A percentile compares a stretch with the other conserved stretches of the same genome.
These are phyloP conservation scores for Apiotrichum montevideense DNA, from an alignment of 1,284 basidiomycete genomes.

Conservation along the genomic window DNA sequence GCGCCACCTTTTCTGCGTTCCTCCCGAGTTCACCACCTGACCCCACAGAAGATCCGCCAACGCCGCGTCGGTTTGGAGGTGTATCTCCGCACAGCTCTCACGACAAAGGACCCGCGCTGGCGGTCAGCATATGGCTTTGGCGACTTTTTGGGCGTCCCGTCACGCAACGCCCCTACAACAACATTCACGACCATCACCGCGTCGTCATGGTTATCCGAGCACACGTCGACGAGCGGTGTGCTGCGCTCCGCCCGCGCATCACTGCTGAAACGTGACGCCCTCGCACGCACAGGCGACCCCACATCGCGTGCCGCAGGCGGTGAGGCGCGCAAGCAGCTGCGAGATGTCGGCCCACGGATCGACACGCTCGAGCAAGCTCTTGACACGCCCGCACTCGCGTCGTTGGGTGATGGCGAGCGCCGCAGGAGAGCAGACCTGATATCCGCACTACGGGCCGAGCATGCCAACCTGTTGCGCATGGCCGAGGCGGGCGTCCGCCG, in stretches of 20 bases:
- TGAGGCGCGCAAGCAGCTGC: conserved; percentile 73
- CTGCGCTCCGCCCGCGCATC: conserved; percentile 73
- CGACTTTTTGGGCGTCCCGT: conserved; percentile 77
- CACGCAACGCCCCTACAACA: conserved; percentile 15
- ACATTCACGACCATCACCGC: conserved; percentile 56
- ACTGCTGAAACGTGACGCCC: conserved; percentile 76
- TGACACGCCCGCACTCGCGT: conserved; percentile 49
- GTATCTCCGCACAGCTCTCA: conserved; percentile 81
- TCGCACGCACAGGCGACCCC: conserved; percentile 67
- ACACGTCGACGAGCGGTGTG: conserved; percentile 64
- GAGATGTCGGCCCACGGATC: conserved; percentile 63
- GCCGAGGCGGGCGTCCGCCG: conserved; percentile 39
- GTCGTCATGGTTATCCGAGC: conserved; percentile 75
- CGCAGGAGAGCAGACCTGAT: conserved; percentile 77
- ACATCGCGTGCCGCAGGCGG: conserved; percentile 72
- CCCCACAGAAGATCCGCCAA: conserved; percentile 58
- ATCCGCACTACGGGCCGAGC: conserved; percentile 64
- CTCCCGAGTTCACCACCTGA: conserved; percentile 1
- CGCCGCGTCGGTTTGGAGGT: conserved; percentile 66
- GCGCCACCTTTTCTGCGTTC: too few relatives aligned
- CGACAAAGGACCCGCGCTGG: conserved; percentile 74
- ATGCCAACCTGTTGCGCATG: conserved; percentile 52
- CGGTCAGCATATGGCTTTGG: conserved; percentile 70
- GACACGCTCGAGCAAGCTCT: conserved; percentile 66
- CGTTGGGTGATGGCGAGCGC: conserved; percentile 72